Evolutionary conservation across 192 early-diverging fungal genomes (phyloP).

Genomic region (Polychytrium aggregatum): DNA sequence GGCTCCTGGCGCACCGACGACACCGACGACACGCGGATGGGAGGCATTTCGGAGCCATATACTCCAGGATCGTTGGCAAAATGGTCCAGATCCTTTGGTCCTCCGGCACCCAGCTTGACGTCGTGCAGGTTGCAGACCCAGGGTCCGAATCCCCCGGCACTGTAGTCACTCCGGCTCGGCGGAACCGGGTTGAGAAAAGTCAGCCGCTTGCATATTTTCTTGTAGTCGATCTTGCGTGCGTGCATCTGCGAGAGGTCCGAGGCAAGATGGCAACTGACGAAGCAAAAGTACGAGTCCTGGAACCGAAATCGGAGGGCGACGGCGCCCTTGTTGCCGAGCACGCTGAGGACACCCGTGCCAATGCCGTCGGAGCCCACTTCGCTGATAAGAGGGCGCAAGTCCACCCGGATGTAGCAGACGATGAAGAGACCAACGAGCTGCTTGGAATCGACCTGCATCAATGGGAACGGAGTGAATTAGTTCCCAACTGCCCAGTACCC

Average conservation of each 20-base stretch:
- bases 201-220: conserved; percentile 66
- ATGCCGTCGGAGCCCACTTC: conserved; percentile 58
- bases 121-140: too few relatives aligned
- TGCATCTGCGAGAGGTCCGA: conserved; percentile 67
- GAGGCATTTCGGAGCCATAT: too few relatives aligned
- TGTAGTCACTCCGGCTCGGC: too few relatives aligned
- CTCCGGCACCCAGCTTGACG: too few relatives aligned
- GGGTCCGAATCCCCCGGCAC: too few relatives aligned
- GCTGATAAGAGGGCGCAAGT: conserved; percentile 34
- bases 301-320: conserved; percentile 68
- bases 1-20: too few relatives aligned
- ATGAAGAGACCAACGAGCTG: conserved; percentile 87
- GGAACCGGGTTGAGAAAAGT: too few relatives aligned
- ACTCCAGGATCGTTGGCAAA: too few relatives aligned
- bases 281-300: conserved; percentile 68
- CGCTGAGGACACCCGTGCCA: conserved; percentile 59
- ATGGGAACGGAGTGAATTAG: background rate
- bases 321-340: conserved; percentile 91
- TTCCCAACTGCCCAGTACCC: too few relatives aligned
- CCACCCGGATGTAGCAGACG: conserved; percentile 59
- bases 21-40: too few relatives aligned
- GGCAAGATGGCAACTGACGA: conserved; percentile 88
- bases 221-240: conserved; percentile 79
- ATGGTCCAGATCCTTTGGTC: too few relatives aligned
- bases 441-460: conserved; percentile 48